Percentiles rank a stretch among this genome's conserved stretches.
Evolutionary conservation across 345 rosid species (phyloP).

Genomic region (Melaleuca quinquenervia): DNA sequence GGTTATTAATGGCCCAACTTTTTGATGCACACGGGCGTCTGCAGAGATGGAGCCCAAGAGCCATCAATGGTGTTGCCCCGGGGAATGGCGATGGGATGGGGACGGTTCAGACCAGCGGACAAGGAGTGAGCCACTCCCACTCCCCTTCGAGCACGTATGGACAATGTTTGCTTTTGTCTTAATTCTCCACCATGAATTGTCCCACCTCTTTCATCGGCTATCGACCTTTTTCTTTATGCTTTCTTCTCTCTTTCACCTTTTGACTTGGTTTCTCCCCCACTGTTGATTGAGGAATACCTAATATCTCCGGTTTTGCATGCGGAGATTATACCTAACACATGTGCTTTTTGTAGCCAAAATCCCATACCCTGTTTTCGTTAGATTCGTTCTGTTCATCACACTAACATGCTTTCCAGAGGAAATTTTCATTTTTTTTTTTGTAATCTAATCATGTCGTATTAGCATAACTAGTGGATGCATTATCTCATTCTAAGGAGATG

Average conservation of each 20-base stretch:
- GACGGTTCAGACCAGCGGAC: background rate
- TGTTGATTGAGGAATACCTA: background rate
- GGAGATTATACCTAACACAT: background rate
- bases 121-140: background rate
- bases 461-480: background rate
- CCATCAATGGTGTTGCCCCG: background rate
- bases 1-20: background rate
- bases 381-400: background rate
- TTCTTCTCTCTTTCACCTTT: background rate
- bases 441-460: background rate
- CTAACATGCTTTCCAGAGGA: background rate
- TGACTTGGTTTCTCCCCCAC: background rate
- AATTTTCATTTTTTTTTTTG: background rate
- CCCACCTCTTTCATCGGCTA: background rate
- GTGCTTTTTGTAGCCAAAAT: background rate
- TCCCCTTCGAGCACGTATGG: background rate
- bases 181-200: background rate
- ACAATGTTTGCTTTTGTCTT: background rate
- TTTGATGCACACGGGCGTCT: background rate
- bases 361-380: background rate
- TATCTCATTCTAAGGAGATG: background rate
- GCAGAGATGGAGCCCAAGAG: background rate
- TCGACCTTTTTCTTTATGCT: background rate
- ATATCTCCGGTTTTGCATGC: background rate
- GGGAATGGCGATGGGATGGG: background rate